Evolutionary conservation across 495 filamentous ascomycete genomes (phyloP).

Genomic region (Ascodesmis nigricans): DNA sequence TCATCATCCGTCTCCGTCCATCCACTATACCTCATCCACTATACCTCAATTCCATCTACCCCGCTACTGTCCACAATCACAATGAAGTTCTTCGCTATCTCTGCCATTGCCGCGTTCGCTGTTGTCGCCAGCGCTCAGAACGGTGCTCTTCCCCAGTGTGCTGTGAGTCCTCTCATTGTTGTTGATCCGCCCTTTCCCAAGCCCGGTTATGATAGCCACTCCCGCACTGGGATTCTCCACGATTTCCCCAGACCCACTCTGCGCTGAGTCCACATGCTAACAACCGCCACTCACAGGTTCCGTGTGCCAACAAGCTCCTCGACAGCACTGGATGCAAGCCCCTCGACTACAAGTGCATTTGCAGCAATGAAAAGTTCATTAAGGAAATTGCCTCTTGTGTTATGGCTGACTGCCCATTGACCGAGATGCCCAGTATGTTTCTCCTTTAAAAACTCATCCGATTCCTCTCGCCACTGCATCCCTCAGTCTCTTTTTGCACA

Average conservation of each 20-base stretch:
- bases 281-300: conserved; percentile 24
- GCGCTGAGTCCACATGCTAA: neutral
- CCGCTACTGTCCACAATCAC: conserved; percentile 3
- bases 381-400: conserved; percentile 45
- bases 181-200: neutral
- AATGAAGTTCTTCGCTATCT: conserved; percentile 15
- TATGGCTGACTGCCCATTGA: conserved; percentile 27
- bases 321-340: conserved; percentile 31
- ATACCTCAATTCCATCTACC: conserved; percentile 12
- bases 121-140: conserved; percentile 26
- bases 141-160: conserved; percentile 30
- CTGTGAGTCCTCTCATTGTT: conserved; percentile 24
- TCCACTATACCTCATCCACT: neutral
- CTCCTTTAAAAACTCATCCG: too few species aligned
- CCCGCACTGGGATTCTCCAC: conserved; percentile 9
- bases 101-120: conserved; percentile 22
- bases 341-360: conserved; percentile 46
- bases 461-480: neutral
- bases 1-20: too few species aligned
- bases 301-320: conserved; percentile 30
- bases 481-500: neutral
- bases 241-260: neutral
- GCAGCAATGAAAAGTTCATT: conserved; percentile 36
- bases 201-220: conserved; percentile 1
- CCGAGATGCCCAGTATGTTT: conserved; percentile 36